Conservation (phyloP, 192 early-diverging fungal genomes). For the Haplosporangium gracile region DNA sequence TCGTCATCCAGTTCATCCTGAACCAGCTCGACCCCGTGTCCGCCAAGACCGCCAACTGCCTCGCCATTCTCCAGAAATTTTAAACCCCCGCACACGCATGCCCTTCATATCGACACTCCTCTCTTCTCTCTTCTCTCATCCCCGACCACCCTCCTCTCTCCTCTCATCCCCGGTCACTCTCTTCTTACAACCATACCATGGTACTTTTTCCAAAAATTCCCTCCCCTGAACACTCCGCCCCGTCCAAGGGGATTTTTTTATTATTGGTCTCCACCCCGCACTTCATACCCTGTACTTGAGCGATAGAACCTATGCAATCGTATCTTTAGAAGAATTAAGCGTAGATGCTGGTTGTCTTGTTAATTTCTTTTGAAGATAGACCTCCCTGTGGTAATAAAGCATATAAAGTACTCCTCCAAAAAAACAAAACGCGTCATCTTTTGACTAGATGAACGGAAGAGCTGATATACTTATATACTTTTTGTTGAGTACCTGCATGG, state of each 20-base stretch:
- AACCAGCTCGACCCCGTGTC: slow-evolving; percentile 42
- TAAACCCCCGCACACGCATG: not conserved
- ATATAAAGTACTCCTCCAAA: not conserved
- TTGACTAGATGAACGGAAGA: not conserved
- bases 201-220: no score
- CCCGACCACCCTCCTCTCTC: not conserved
- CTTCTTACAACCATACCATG: no score
- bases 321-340: not conserved
- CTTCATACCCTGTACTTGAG: not conserved
- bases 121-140: not conserved
- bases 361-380: not conserved
- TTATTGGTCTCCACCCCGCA: not conserved
- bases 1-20: slow-evolving; percentile 31
- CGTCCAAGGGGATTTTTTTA: not conserved
- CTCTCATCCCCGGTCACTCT: not conserved
- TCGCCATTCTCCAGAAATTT: slow-evolving; percentile 1
- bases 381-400: not conserved
- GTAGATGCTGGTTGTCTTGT: not conserved
- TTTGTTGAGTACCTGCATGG: not conserved
- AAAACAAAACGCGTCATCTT: not conserved
- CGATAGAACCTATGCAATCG: not conserved
- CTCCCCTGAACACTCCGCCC: not conserved
- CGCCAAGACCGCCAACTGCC: slow-evolving; percentile 43
- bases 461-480: not conserved
- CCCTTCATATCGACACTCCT: no score